Evolutionary conservation across 2,329 filamentous ascomycete genomes (phyloP).

Genomic region (Alternaria sp.): DNA sequence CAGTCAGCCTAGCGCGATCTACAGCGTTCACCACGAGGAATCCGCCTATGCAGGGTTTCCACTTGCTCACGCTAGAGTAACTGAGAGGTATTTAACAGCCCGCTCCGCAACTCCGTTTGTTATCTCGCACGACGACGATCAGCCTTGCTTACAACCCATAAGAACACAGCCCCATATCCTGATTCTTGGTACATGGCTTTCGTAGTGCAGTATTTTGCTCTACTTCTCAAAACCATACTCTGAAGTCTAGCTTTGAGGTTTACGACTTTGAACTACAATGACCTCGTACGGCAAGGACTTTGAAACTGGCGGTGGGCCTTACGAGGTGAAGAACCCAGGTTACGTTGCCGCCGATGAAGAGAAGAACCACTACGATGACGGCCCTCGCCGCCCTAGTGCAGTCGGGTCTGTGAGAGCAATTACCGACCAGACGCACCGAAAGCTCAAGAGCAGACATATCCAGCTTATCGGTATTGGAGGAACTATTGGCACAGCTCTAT

Average conservation of each 20-base stretch:
- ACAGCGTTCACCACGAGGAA: conserved; percentile 18
- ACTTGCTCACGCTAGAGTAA: conserved; percentile 29
- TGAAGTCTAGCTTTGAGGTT: conserved; percentile 24
- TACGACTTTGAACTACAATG: conserved; percentile 33
- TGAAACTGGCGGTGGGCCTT: conserved; percentile 22
- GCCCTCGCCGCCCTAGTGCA: conserved; percentile 35
- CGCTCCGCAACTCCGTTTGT: conserved; percentile 21
- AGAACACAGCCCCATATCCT: conserved; percentile 7
- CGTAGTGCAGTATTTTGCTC: conserved; percentile 44
- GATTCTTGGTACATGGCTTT: conserved; percentile 43
- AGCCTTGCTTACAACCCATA: conserved; percentile 14
- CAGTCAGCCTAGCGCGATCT: conserved; percentile 20
- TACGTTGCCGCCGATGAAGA: conserved; percentile 35
- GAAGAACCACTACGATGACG: conserved; percentile 36
- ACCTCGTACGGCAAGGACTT: conserved; percentile 48
- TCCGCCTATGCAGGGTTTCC: conserved; percentile 18
- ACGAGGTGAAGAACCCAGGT: conserved; percentile 25
- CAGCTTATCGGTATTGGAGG: conserved; percentile 58
- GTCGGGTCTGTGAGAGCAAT: conserved; percentile 41
- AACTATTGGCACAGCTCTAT: conserved; percentile 59
- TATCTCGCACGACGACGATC: conserved; percentile 15
- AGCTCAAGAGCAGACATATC: conserved; percentile 57
- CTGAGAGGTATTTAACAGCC: conserved; percentile 32
- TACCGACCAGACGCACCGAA: conserved; percentile 55
- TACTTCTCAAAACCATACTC: conserved; percentile 47